Evolutionary conservation across 1,139 yeast species (phyloP).

Genomic region (Magnusiomyces tetraspermus): DNA sequence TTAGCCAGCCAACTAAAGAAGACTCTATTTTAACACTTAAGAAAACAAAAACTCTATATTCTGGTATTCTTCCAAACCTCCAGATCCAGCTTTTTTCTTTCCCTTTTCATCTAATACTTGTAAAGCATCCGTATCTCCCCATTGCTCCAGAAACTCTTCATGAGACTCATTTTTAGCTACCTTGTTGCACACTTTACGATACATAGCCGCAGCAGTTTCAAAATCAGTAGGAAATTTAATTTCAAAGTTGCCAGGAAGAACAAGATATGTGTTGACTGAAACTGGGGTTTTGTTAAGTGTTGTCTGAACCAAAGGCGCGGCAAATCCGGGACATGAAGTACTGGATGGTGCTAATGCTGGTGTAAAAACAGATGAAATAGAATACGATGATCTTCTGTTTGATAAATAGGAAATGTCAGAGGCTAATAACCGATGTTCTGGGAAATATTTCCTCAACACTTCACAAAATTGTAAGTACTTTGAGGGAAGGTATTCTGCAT

Average conservation of each 20-base stretch:
- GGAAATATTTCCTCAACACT: slow-evolving; percentile 55
- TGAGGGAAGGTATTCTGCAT: slow-evolving; percentile 77
- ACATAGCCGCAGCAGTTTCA: slow-evolving; percentile 51
- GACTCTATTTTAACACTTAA: too few species aligned
- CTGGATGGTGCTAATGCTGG: too few species aligned
- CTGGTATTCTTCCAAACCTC: too few species aligned
- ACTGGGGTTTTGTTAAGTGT: slow-evolving; percentile 58
- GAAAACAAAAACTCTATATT: too few species aligned
- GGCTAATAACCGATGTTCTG: slow-evolving; percentile 61
- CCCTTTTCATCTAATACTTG: too few species aligned
- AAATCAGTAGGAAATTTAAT: slow-evolving; percentile 84
- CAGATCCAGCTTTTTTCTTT: too few species aligned
- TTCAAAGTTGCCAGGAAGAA: slow-evolving; percentile 74
- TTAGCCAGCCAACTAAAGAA: too few species aligned
- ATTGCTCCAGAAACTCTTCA: slow-evolving; percentile 51
- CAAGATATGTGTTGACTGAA: slow-evolving; percentile 67
- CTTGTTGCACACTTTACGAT: slow-evolving; percentile 57
- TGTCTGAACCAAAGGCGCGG: slow-evolving; percentile 79
- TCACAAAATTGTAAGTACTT: slow-evolving; percentile 58
- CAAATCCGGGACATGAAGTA: slow-evolving; percentile 53
- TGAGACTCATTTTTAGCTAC: slow-evolving; percentile 49
- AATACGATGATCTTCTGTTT: too few species aligned
- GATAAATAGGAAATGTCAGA: slow-evolving; percentile 67
- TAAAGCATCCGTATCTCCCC: slow-evolving; percentile 73
- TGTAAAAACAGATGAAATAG: too few species aligned